Percentiles rank a stretch among this genome's conserved stretches.
Conservation (phyloP, 2,329 filamentous ascomycete genomes). For the Penicillium expansum region DNA sequence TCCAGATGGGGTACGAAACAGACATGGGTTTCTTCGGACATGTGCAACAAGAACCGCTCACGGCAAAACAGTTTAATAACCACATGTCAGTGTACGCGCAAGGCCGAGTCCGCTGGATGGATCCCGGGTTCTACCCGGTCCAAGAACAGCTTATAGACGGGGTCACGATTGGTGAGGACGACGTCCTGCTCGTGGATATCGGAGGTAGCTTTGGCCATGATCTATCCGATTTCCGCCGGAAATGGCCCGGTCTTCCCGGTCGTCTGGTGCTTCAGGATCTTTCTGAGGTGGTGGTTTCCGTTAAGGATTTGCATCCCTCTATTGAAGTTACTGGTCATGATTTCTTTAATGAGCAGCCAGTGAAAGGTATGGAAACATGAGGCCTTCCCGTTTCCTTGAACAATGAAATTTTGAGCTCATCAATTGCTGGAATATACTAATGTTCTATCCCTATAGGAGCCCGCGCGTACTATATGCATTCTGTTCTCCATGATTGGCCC, state of each 20-base stretch:
- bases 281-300: constrained; percentile 34
- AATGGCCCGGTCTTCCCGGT: constrained; percentile 40
- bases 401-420: not conserved
- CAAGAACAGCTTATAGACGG: constrained; percentile 18
- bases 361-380: constrained; percentile 35
- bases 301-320: constrained; percentile 6
- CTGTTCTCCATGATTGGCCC: constrained; percentile 38
- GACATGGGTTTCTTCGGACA: constrained; percentile 26
- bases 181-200: constrained; percentile 42
- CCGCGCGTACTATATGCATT: constrained; percentile 38
- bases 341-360: constrained; percentile 47
- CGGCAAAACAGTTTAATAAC: constrained; percentile 21
- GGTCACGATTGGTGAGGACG: constrained; percentile 1
- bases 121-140: constrained; percentile 28
- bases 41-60: constrained; percentile 19
- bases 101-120: constrained; percentile 25
- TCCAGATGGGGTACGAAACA: constrained; percentile 27
- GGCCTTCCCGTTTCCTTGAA: not conserved
- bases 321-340: constrained; percentile 33
- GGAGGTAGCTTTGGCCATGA: constrained; percentile 45
- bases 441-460: constrained; percentile 26
- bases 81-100: constrained; percentile 21
- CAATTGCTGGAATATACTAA: constrained; percentile 3
- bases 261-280: constrained; percentile 51
- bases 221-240: constrained; percentile 34